Percentiles rank a stretch among this genome's conserved stretches.
phyloP scores from a whole-genome alignment of 345 rosid genomes.

The Combretum micranthum region DNA sequence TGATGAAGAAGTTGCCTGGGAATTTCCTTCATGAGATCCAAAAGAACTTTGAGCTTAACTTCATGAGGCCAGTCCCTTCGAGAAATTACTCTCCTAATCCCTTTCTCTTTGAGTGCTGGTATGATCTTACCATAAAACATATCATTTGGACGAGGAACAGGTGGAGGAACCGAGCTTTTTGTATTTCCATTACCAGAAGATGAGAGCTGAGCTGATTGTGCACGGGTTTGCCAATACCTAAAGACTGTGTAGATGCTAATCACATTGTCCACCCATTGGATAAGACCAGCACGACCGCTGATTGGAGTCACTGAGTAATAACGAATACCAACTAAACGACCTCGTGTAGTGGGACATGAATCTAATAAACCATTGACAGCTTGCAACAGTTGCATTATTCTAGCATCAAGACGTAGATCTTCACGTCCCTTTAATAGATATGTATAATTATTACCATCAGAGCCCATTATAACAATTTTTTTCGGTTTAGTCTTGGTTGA shows the following conservation, averaged over 20 bases:
- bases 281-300: slow-evolving; percentile 91
- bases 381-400: slow-evolving; percentile 95
- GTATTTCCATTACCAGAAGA: slow-evolving; percentile 44
- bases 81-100: slow-evolving; percentile 85
- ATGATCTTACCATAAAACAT: slow-evolving; percentile 97
- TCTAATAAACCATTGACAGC: slow-evolving; percentile 66
- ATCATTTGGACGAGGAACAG: slow-evolving; percentile 92
- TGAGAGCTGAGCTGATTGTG: slow-evolving; percentile 56
- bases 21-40: slow-evolving; percentile 88
- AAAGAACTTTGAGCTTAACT: slow-evolving; percentile 84
- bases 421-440: slow-evolving; percentile 91
- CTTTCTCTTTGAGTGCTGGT: slow-evolving; percentile 95
- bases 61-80: slow-evolving; percentile 99
- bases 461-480: slow-evolving; percentile 79
- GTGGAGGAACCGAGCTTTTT: slow-evolving; percentile 48
- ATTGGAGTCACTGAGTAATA: slow-evolving; percentile 87
- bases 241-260: slow-evolving; percentile 78
- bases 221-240: slow-evolving; percentile 83
- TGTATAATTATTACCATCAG: slow-evolving; percentile 80
- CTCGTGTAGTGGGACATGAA: slow-evolving; percentile 46
- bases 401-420: slow-evolving; percentile 94
- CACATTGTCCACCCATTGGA: slow-evolving; percentile 92
- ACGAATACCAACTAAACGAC: slow-evolving; percentile 54
- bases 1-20: slow-evolving; percentile 84
- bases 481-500: slow-evolving; percentile 93